Conservation (phyloP, 2,329 filamentous ascomycete species). For the Colletotrichum magnum region DNA sequence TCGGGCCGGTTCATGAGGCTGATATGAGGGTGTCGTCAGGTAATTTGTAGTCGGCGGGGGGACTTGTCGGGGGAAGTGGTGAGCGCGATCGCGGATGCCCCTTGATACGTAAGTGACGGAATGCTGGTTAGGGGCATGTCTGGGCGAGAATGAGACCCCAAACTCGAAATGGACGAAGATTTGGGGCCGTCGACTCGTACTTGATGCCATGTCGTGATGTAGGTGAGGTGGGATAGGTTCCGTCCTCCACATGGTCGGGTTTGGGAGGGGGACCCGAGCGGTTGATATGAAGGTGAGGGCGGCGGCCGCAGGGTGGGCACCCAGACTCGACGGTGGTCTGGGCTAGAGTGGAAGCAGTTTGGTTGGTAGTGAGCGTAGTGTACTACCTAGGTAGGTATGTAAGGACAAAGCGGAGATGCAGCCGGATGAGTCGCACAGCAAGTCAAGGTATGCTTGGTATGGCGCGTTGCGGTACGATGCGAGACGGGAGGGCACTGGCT, state of each 20-base stretch:
- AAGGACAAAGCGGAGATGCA: conserved; percentile 38
- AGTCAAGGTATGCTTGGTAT: conserved; percentile 16
- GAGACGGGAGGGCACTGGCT: conserved; percentile 12
- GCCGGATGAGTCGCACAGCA: conserved; percentile 27
- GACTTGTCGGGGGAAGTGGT: conserved; percentile 60
- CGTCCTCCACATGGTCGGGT: conserved; percentile 44
- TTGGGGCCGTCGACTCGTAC: conserved; percentile 53
- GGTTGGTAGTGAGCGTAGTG: no score
- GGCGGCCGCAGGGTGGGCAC: conserved; percentile 22
- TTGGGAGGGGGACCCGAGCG: conserved; percentile 21
- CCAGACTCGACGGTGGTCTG: conserved; percentile 34
- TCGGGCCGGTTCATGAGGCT: conserved; percentile 37
- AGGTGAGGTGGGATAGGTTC: conserved; percentile 43
- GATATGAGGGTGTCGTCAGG: conserved; percentile 44
- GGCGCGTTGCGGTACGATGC: conserved; percentile 9
- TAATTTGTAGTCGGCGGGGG: conserved; percentile 62
- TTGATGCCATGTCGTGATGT: conserved; percentile 45
- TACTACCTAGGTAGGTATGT: no score
- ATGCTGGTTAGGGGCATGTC: conserved; percentile 58
- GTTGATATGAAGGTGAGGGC: conserved; percentile 31
- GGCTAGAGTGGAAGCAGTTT: conserved; percentile 19
- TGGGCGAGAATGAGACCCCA: conserved; percentile 64
- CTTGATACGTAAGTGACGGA: conserved; percentile 64
- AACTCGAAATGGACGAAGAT: conserved; percentile 68
- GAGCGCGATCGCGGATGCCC: conserved; percentile 57